These are phyloP conservation scores for Glycine latifolia DNA, from an alignment of 306 rosid species.

Conservation along the genomic window DNA sequence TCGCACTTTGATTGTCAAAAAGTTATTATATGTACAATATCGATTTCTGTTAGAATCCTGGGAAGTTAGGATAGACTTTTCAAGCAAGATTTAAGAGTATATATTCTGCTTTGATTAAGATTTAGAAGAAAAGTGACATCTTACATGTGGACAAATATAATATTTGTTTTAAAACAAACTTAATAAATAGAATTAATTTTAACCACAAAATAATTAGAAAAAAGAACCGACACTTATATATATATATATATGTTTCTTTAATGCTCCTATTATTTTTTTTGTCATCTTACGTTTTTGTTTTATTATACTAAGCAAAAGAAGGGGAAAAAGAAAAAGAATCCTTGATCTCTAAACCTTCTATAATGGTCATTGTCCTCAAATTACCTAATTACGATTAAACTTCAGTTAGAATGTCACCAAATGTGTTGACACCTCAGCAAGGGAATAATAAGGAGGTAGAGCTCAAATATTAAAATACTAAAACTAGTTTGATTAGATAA, in stretches of 20 bases:
- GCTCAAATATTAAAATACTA: neutral
- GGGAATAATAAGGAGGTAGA: conserved; percentile 22
- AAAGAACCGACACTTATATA: conserved; percentile 28
- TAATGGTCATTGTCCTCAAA: conserved; percentile 7
- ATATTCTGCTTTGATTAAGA: neutral
- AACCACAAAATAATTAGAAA: neutral
- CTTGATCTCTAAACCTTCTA: conserved; percentile 1
- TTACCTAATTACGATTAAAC: conserved; percentile 42
- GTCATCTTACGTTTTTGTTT: neutral
- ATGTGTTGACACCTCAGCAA: conserved; percentile 54
- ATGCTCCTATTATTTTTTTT: neutral
- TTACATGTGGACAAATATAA: neutral
- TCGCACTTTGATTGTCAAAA: neutral
- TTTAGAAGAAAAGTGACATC: conserved; percentile 1
- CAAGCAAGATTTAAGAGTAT: neutral
- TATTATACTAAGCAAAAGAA: neutral
- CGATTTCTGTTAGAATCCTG: neutral
- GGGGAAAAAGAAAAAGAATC: neutral
- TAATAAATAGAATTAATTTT: neutral
- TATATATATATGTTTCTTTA: neutral
- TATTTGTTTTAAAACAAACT: neutral
- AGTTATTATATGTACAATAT: conserved; percentile 2
- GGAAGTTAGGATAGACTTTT: neutral
- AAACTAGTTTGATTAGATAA: neutral
- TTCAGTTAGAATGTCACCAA: conserved; percentile 57